Percentiles rank a stretch among this genome's conserved stretches.
phyloP scores from a whole-genome alignment of 257 asterid species.

The Primulina tabacum region DNA sequence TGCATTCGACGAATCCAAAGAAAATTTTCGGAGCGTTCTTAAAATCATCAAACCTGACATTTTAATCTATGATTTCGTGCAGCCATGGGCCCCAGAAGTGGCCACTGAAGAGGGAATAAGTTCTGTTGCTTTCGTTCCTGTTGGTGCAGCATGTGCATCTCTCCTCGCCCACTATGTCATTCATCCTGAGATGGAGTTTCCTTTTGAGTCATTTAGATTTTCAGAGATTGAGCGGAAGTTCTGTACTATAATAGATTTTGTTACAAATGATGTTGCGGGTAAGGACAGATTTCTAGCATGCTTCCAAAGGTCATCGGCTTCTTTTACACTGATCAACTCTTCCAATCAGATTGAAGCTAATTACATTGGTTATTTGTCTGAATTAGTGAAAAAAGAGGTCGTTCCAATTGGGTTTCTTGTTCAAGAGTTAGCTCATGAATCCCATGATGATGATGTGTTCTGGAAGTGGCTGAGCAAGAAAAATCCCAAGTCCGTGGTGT shows the following conservation, averaged over 20 bases:
- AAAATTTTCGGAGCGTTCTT: slow-evolving; percentile 6
- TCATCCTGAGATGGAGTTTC: not conserved
- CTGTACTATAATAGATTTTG: not conserved
- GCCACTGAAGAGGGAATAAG: slow-evolving; percentile 12
- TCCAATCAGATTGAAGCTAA: not conserved
- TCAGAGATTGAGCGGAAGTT: not conserved
- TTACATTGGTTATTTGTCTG: not conserved
- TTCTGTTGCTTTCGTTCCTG: not conserved
- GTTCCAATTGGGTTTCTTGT: slow-evolving; percentile 2
- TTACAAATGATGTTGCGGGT: not conserved
- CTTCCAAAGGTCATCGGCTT: no score
- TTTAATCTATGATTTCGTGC: slow-evolving; percentile 19
- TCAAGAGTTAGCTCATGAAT: not conserved
- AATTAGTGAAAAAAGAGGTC: not conserved
- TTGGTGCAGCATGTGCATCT: not conserved
- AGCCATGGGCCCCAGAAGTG: slow-evolving; percentile 20
- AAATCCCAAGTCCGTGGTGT: not conserved
- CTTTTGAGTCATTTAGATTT: not conserved
- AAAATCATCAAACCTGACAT: slow-evolving; percentile 17
- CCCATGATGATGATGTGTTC: not conserved
- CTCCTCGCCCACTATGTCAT: not conserved
- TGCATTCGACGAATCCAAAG: slow-evolving; percentile 13
- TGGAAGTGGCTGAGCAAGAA: slow-evolving; percentile 22
- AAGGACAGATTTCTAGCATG: slow-evolving; percentile 3
- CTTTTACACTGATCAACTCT: slow-evolving; percentile 11